Evolutionary conservation across 1,139 yeast species (phyloP), one percentile per base, ranked within the genome.

Genomic region (Pichia sp.): DNA sequence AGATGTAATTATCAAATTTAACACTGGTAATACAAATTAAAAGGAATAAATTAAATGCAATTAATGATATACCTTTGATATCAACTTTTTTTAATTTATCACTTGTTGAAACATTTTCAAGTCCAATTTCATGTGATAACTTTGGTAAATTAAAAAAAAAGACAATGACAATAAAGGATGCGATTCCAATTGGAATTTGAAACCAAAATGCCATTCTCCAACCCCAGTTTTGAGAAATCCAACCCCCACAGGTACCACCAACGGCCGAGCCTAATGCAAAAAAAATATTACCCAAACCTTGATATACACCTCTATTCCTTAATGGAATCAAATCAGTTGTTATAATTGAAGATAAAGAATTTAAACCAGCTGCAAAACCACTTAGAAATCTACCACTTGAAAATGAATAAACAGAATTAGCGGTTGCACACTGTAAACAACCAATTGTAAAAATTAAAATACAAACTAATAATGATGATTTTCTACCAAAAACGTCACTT

Each of bases 401-500:
- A 49, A 89, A 72, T 0, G 58, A 48, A 27, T 54, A 55, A 13
- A 76, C 67, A 40, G 64, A 58, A 16, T 60, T 59, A 8, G 81
- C 66, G 3, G 66, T 44, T 5, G 84, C 82, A 59, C 82, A 78
- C 43, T 77, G 65, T 29, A 73, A 55, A 57, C 83, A 77, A 12
- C 86, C 87, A 20, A 76, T 32, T 0, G 75, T 76, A 56, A 81
- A 81, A 37, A 69, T 58, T 5, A 65, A 48, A 50, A 77, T 76
- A 57, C 80, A 75, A 40, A 76, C 63, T 8, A 80, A 56, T 39
- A 81, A 64, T 50, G 77, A 63, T 8, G 68, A 62, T 60, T 78
- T 84, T 57, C 96, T 74, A 22, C 96, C 96, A 63, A 83, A 87
- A 40, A 88, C 85, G 59, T 88, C 96, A 4, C 94, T 82, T 32